phyloP scores from a whole-genome alignment of 2,329 filamentous ascomycete genomes.

The Diaporthe helianthi region DNA sequence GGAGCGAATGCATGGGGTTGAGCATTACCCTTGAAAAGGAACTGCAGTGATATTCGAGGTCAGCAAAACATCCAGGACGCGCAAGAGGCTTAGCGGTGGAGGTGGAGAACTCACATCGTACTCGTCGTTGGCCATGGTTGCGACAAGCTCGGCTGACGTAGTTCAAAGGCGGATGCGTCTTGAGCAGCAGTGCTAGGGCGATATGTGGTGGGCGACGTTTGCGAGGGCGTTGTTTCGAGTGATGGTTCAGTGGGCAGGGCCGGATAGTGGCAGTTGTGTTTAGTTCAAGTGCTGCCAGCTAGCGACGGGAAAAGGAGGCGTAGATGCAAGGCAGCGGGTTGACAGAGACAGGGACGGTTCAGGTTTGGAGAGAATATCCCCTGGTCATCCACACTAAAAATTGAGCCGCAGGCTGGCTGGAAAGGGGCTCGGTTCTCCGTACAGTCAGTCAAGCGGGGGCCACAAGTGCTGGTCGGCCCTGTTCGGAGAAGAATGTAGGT shows the following conservation, averaged over 20 bases:
- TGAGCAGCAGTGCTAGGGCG: conserved; percentile 36
- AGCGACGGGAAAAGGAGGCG: conserved; percentile 35
- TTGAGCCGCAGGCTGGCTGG: conserved; percentile 30
- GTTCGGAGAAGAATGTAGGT: no score
- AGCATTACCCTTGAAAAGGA: conserved; percentile 93
- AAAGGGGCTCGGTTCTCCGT: conserved; percentile 25
- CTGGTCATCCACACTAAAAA: conserved; percentile 32
- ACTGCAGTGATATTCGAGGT: conserved; percentile 63
- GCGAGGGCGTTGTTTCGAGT: conserved; percentile 34
- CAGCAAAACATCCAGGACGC: conserved; percentile 37
- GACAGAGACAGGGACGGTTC: conserved; percentile 28
- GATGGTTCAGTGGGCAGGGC: conserved; percentile 15
- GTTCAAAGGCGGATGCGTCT: conserved; percentile 30
- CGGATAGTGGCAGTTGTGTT: conserved; percentile 25
- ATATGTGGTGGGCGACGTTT: conserved; percentile 37
- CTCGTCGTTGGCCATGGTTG: conserved; percentile 98
- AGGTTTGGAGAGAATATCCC: conserved; percentile 28
- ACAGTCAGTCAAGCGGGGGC: conserved; percentile 26
- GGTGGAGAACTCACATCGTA: conserved; percentile 82
- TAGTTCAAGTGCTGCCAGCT: conserved; percentile 32
- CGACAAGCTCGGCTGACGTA: conserved; percentile 41
- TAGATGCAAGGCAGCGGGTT: conserved; percentile 33
- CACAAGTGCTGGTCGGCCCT: background rate
- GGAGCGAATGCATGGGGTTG: conserved; percentile 31
- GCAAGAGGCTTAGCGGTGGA: conserved; percentile 39